Conservation (phyloP, 2,329 filamentous ascomycete species). For the Apiospora kogelbergensis region DNA sequence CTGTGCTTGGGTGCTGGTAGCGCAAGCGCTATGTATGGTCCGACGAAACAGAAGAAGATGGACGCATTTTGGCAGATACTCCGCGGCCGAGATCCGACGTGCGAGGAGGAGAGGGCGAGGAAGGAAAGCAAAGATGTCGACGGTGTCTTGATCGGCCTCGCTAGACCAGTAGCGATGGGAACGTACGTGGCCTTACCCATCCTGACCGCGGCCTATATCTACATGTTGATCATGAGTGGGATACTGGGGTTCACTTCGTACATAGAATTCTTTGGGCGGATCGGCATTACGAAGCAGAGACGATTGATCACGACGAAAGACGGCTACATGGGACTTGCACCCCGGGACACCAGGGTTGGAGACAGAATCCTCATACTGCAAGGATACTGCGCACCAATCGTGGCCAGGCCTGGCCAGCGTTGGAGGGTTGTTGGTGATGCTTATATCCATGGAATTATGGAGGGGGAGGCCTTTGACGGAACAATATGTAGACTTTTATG, state of each 20-base stretch:
- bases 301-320: constrained; percentile 15
- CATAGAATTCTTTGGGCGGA: constrained; percentile 12
- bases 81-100: background rate
- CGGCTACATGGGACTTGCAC: constrained; percentile 18
- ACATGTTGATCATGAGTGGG: background rate
- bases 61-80: constrained; percentile 15
- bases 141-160: background rate
- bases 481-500: background rate
- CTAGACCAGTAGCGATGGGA: background rate
- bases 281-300: constrained; percentile 12
- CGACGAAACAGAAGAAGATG: constrained; percentile 12
- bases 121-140: background rate
- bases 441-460: constrained; percentile 18
- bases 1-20: background rate
- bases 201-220: background rate
- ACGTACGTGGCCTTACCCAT: background rate
- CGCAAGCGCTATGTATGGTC: background rate
- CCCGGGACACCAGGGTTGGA: constrained; percentile 11
- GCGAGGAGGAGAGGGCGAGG: background rate
- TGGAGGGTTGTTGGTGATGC: constrained; percentile 18
- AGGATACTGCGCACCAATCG: constrained; percentile 15
- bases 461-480: constrained; percentile 12
- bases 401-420: constrained; percentile 7
- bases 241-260: constrained; percentile 9
- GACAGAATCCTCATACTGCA: constrained; percentile 15